phyloP scores from a whole-genome alignment of 2,329 filamentous ascomycete species.

The Rhynchosporium secalis region DNA sequence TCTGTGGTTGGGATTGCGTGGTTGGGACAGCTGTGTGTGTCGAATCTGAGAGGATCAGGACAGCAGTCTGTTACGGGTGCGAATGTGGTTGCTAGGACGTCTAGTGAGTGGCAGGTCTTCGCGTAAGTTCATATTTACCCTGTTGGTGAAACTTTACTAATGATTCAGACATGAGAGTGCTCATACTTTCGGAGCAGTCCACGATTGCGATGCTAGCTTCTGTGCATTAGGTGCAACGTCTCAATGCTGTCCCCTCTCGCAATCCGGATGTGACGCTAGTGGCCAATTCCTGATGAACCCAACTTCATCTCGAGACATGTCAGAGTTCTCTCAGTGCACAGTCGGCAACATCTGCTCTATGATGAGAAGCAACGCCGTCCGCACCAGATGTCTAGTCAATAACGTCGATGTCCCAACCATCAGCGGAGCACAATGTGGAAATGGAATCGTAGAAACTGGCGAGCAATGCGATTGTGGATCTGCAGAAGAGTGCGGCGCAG shows the following conservation, averaged over 20 bases:
- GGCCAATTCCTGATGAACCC: slow-evolving; percentile 91
- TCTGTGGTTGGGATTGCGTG: slow-evolving; percentile 86
- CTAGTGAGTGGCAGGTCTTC: slow-evolving; percentile 88
- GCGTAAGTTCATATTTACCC: slow-evolving; percentile 45
- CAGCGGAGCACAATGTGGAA: slow-evolving; percentile 81
- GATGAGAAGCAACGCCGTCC: slow-evolving; percentile 71
- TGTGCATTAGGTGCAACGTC: slow-evolving; percentile 49
- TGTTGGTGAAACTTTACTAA: background rate
- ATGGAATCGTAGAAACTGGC: slow-evolving; percentile 88
- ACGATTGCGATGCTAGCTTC: slow-evolving; percentile 74
- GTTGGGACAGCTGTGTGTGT: slow-evolving; percentile 79
- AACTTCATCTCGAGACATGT: slow-evolving; percentile 70
- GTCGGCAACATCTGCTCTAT: slow-evolving; percentile 91
- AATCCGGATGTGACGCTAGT: slow-evolving; percentile 66
- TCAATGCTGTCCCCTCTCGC: slow-evolving; percentile 73
- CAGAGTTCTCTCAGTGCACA: slow-evolving; percentile 78
- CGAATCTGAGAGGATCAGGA: slow-evolving; percentile 51
- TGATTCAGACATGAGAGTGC: slow-evolving; percentile 68
- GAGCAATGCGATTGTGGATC: slow-evolving; percentile 96
- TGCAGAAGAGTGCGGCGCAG: slow-evolving; percentile 63
- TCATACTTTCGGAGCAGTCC: slow-evolving; percentile 90
- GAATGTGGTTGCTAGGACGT: slow-evolving; percentile 81
- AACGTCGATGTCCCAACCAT: slow-evolving; percentile 81
- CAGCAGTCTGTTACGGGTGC: slow-evolving; percentile 75
- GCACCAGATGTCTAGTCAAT: slow-evolving; percentile 70